Base-by-base conservation (phyloP, 768 basidiomycete genomes). In the Galerina marginata region DNA sequence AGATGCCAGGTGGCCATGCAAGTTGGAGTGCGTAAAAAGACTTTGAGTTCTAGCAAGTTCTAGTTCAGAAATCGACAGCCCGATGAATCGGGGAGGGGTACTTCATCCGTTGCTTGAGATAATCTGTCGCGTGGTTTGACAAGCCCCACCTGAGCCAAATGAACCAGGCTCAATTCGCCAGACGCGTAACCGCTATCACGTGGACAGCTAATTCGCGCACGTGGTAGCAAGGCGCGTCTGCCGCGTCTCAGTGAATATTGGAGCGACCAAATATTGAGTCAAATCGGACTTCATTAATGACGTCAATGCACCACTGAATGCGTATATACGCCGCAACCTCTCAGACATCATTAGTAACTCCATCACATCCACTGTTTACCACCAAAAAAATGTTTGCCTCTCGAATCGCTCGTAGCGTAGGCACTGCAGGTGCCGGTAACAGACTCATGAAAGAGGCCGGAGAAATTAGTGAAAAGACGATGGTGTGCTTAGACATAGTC, bases 391-490 rank as follows among this genome's bases (percentile, higher is more conserved):
- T 71, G 70, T 64, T 71, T 11, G 61, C 70, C 39, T 68, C 70
- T 44, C 68, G 66, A 37, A 61, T 69, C 16, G 54, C 66, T 33
- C 70, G 70, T 7, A 71, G 67, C 54, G 59, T 61, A 50, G 68
- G 63, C 5, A 36, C 58, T 11, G 42, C 42, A 40, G 51, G 51
- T 6, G 54, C 61, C 2, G 70, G 70, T 11, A 69, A 70, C 45
- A 64, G 63, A 53, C 60, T 71, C 51, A 66, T 69, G 69, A 64
- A 64, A 14, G 67, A 65, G 47, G 46, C 10, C 26, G 47, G 55
- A 37, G 49, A 55, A 25, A 43, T 64, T 6, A 54, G 44, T 29
- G 64, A 69, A 39, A 68, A 59, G 38, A 61, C 61, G 36, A 59
- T 70, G 57, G 67, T 70, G 50, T 10, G 61, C 44, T 2, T 2